These are phyloP conservation scores for Nepenthes gracilis DNA, from an alignment of 148 eudicot species.

Conservation along the genomic window DNA sequence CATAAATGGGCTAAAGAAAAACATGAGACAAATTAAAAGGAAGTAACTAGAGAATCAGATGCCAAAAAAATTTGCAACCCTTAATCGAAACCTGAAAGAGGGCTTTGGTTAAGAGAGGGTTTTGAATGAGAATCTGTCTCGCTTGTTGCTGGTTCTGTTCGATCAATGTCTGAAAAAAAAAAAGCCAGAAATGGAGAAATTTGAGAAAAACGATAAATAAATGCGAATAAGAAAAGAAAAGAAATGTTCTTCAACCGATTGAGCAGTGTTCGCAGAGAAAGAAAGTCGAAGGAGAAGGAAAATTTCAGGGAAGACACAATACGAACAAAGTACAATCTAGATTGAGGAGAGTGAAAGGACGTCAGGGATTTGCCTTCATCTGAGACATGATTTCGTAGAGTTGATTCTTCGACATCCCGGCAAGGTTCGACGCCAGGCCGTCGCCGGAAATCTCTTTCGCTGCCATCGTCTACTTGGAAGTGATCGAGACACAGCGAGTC, in stretches of 20 bases:
- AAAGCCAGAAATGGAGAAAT: background rate
- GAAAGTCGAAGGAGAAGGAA: no score
- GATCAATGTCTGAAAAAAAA: slow-evolving; percentile 35
- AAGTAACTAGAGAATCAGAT: background rate
- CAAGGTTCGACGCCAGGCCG: slow-evolving; percentile 50
- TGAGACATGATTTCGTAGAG: slow-evolving; percentile 92
- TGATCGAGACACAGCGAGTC: background rate
- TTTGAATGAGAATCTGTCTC: slow-evolving; percentile 69
- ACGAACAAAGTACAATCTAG: no score
- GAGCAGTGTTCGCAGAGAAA: no score
- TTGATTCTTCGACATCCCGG: slow-evolving; percentile 74
- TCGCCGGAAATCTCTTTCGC: slow-evolving; percentile 52
- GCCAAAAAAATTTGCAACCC: background rate
- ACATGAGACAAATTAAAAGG: background rate
- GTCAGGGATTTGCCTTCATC: slow-evolving; percentile 49
- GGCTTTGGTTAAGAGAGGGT: slow-evolving; percentile 68
- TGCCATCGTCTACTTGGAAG: slow-evolving; percentile 33
- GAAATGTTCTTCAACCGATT: no score
- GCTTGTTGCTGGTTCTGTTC: slow-evolving; percentile 94
- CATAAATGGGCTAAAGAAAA: background rate
- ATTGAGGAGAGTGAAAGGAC: background rate
- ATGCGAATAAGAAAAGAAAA: background rate
- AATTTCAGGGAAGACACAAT: no score
- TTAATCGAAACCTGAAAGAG: slow-evolving; percentile 66
- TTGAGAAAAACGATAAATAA: no score